Base-by-base conservation (phyloP, 1,284 basidiomycete species). In the Ceratobasidium sp. region DNA sequence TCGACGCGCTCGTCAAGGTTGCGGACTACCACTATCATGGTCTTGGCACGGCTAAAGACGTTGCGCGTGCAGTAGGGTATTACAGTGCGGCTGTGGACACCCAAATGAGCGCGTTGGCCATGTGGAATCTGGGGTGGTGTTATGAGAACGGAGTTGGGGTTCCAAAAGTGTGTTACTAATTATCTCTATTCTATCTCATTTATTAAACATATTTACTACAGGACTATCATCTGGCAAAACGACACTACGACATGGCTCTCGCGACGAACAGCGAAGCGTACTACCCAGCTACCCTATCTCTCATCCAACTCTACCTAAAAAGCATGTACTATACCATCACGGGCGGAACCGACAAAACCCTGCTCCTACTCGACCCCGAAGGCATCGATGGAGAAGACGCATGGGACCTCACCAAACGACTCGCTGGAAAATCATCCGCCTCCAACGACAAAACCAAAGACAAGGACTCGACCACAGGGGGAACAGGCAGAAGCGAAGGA, bases 71-170 rank as follows among this genome's bases (percentile, higher is more conserved):
- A 0, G 95, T 95, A 0, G 91, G 92, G 20, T 98, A 96, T 84
- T 99, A 99, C 84, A 96, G 96, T 83, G 93, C 95, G 40, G 96
- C 96, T 6, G 95, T 95, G 1, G 96, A 97, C 81, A 97, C 95
- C 1, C 94, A 96, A 80, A 83, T 93, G 79, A 97, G 95, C 81
- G 95, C 97, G 0, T 89, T 99, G 81, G 97, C 97, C 1, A 96
- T 97, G 92, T 99, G 97, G 97, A 98, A 98, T 83, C 86, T 99
- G 39, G 98, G 97, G 0, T 98, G 95, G 94, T 98, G 99, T 96
- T 98, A 99, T 84, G 97, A 99, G 86, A 95, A 96, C 82, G 98
- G 98, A 0, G 85, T 94, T 39, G 98, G 98, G 3, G 95, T 99
- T 0, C 91, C 94, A 28, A 92, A 93, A 88, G 94, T 93, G 79